A percentile compares a stretch with the other conserved stretches of the same genome.
Evolutionary conservation across 495 filamentous ascomycete genomes (phyloP).

Genomic region (Penicillium subrubescens): DNA sequence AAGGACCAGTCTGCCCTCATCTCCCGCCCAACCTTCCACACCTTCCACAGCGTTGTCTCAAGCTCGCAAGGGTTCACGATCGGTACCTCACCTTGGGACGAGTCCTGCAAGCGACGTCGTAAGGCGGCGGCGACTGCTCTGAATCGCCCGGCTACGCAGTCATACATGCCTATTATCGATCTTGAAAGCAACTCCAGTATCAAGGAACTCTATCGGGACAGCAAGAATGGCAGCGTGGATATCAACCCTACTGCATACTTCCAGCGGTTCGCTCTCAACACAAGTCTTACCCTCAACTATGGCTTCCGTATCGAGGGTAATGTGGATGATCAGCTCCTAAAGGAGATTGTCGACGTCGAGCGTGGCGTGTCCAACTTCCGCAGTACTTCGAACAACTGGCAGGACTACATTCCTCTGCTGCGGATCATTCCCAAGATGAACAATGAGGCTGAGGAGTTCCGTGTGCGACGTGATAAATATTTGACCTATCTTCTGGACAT

Average conservation of each 20-base stretch:
- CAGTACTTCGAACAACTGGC: conserved; percentile 69
- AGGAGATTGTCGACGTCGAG: conserved; percentile 66
- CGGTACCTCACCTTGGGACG: conserved; percentile 74
- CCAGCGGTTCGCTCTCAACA: conserved; percentile 68
- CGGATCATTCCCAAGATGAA: conserved; percentile 58
- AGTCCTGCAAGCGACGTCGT: conserved; percentile 68
- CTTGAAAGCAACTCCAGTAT: conserved; percentile 66
- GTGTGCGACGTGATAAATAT: conserved; percentile 57
- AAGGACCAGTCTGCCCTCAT: conserved; percentile 72
- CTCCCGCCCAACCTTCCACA: conserved; percentile 69
- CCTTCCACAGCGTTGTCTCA: conserved; percentile 72
- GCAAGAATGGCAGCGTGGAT: conserved; percentile 56
- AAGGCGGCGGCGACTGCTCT: conserved; percentile 72
- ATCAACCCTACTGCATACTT: conserved; percentile 68
- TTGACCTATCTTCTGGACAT: conserved; percentile 59
- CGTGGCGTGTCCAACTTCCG: conserved; percentile 64
- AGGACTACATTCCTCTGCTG: conserved; percentile 68
- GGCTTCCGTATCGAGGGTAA: conserved; percentile 63
- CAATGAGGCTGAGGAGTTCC: conserved; percentile 55
- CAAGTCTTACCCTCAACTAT: conserved; percentile 67
- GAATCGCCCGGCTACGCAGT: conserved; percentile 65
- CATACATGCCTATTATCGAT: conserved; percentile 74
- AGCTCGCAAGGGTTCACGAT: conserved; percentile 72
- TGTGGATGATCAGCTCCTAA: conserved; percentile 57
- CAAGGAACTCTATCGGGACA: conserved; percentile 62